Evolutionary conservation across 2,329 filamentous ascomycete genomes (phyloP), one percentile per base, ranked within the genome.

Genomic region (Coleophoma cylindrospora): DNA sequence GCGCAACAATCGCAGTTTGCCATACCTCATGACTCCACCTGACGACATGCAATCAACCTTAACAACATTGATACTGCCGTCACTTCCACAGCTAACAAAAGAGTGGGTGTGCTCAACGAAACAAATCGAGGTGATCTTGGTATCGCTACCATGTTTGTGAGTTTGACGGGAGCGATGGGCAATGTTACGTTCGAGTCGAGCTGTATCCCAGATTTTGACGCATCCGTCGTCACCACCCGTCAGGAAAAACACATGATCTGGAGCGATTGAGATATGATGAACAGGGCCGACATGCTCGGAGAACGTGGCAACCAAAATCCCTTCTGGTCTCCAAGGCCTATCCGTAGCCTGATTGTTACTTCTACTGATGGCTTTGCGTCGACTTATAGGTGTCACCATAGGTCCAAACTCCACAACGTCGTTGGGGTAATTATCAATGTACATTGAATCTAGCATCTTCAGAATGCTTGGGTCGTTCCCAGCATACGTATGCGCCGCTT

Each of bases 31-130:
- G 6, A 81, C 79, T 17, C 74, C 73, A 34, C 77, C 75, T 14
- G 74, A 67, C 51, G 78, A 78, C 15, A 75, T 69, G 55, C 83
- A 83, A 52, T 87, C 83, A 33, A 67, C 64, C 34, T 90, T 90
- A 53, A 96, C 87, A 2, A 95, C 88, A 63, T 95, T 87, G 10
- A 99, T 84, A 59, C 85, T 92, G 19, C 94, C 94, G 66, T 99
- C 91, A 43, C 81, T 90, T 5, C 89, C 91, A 47, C 89, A 94
- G 63, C 89, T 95, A 54, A 96, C 78, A 64, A 99, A 97, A 19
- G 89, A 91, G 66, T 97, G 91, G 0, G 91, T 96, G 57, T 91
- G 88, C 63, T 97, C 91, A 37, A 99, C 82, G 64, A 99, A 97
- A 59, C 89, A 91, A 19, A 99, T 68, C 13, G 89, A 85, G 32